Evolutionary conservation across 1,284 basidiomycete genomes (phyloP), one percentile per base, ranked within the genome.

Genomic region (Cutaneotrichosporon cavernicola): DNA sequence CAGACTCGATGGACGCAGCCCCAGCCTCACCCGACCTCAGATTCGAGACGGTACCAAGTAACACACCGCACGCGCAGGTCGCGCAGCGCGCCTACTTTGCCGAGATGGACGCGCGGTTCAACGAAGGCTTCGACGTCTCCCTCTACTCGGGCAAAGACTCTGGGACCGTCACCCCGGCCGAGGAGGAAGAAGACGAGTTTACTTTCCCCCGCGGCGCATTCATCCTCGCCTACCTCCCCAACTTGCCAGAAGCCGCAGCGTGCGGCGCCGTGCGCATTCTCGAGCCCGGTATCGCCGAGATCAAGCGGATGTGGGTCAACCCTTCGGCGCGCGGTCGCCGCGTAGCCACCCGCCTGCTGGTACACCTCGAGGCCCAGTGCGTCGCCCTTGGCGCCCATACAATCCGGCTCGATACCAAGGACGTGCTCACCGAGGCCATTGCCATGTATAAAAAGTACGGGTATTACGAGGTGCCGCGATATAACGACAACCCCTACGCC

Each of bases 401-500:
- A 6, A 31, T 53, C 31, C 51, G 51, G 13, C 51, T 53, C 13
- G 51, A 53, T 16, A 53, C 51, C 26, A 53, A 53, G 31, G 51
- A 53, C 51, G 51, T 53, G 4, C 51, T 53, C 51, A 13, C 11
- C 9, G 51, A 53, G 51, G 51, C 51, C 7, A 31, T 53, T 18
- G 18, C 18, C 13, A 14, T 53, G 30, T 53, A 53, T 18, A n/a
- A 30, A 13, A 32, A 30, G 51, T 10, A 53, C 7, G 51, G 51
- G 31, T 53, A 53, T 30, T 53, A 53, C 31, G 51, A 31, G 30
- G 30, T 53, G 13, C 51, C 51, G 2, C 51, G 51, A 8, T 53
- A 53, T 16, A 53, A 53, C 51, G 31, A 53, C 30, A 53, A 53
- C 31, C 51, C 51, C 5, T 53, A 53, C 51, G 51, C 51, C 5